Evolutionary conservation across 441 rosid species (phyloP).

Genomic region (Corymbia citriodora): DNA sequence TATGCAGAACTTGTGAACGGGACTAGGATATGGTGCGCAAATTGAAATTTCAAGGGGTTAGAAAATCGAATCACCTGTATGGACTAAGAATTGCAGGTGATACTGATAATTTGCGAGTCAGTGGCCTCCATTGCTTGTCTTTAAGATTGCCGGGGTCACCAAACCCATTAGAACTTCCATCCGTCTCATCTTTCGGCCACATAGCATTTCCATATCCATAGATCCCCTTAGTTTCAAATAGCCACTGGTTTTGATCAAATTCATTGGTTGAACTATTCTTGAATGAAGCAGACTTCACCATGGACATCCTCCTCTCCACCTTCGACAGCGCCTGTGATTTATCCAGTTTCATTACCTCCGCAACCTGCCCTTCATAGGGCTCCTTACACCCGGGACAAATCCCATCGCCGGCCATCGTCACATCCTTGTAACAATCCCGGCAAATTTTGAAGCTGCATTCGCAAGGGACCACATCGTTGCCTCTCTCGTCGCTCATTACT

Average conservation of each 20-base stretch:
- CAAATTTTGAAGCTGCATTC: conserved; percentile 47
- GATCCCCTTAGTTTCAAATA: neutral
- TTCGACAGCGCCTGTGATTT: neutral
- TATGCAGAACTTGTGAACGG: neutral
- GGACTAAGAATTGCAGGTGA: conserved; percentile 1
- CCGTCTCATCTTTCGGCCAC: neutral
- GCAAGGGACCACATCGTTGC: conserved; percentile 34
- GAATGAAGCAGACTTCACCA: neutral
- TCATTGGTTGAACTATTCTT: neutral
- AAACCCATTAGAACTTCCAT: neutral
- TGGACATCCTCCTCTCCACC: neutral
- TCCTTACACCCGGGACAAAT: conserved; percentile 41
- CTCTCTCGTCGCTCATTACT: conserved; percentile 25
- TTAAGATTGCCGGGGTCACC: neutral
- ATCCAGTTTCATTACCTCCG: neutral
- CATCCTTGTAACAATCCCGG: conserved; percentile 36
- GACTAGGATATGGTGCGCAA: neutral
- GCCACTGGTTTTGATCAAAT: neutral
- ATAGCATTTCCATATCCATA: neutral
- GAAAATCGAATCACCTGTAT: neutral
- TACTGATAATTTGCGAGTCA: neutral
- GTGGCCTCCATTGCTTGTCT: conserved; percentile 2
- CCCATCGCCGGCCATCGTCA: conserved; percentile 22
- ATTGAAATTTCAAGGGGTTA: neutral
- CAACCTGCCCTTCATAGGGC: neutral